A percentile compares a stretch with the other conserved stretches of the same genome.
phyloP scores from a whole-genome alignment of 768 basidiomycete genomes.

The Leccinum obscurum region DNA sequence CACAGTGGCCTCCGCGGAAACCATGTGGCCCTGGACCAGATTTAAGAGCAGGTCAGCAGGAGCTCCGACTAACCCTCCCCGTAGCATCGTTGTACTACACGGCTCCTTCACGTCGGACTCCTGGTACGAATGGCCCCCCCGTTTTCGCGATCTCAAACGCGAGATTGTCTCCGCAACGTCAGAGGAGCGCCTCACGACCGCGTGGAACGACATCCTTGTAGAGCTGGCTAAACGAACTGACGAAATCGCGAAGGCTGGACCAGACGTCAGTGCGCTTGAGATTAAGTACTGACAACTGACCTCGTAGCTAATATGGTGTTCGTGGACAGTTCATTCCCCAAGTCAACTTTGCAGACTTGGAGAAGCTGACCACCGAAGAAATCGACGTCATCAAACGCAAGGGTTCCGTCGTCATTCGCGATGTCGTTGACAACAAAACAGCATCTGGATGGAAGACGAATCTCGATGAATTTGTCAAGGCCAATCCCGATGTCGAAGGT shows the following conservation, averaged over 20 bases:
- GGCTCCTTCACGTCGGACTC: conserved; percentile 14
- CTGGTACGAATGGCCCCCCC: conserved; percentile 30
- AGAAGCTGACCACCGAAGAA: conserved; percentile 44
- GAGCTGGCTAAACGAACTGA: conserved; percentile 50
- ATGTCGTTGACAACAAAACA: conserved; percentile 57
- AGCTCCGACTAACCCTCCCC: neutral
- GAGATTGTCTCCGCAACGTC: conserved; percentile 54
- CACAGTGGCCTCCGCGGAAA: neutral
- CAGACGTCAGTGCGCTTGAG: conserved; percentile 41
- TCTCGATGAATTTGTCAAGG: conserved; percentile 54
- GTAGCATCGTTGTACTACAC: too few species aligned
- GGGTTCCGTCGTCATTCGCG: conserved; percentile 61
- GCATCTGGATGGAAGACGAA: conserved; percentile 59
- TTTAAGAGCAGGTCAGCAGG: conserved; percentile 15
- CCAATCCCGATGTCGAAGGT: conserved; percentile 60
- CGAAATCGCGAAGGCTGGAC: conserved; percentile 46
- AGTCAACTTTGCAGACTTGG: conserved; percentile 56
- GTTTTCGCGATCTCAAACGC: conserved; percentile 57
- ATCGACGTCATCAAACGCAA: conserved; percentile 50
- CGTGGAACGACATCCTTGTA: conserved; percentile 59
- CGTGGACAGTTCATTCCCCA: conserved; percentile 56
- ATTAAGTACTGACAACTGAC: neutral
- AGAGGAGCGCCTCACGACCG: conserved; percentile 45
- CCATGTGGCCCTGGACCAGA: neutral
- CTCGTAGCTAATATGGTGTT: neutral